phyloP scores from a whole-genome alignment of 2,329 filamentous ascomycete genomes.

The Pleomassaria siparia region DNA sequence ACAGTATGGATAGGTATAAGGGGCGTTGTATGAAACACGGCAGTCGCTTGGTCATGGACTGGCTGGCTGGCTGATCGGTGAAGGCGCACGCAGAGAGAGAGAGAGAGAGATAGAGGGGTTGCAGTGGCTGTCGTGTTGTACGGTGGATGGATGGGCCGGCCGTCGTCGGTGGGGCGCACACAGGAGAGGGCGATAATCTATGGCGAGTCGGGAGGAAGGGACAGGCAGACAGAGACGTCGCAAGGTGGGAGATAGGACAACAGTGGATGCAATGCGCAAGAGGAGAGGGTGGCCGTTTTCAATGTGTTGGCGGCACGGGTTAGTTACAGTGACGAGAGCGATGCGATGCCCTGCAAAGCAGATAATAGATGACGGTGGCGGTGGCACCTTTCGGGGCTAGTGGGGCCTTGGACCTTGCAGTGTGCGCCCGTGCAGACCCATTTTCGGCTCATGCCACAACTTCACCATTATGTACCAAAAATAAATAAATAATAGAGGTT shows the following conservation, averaged over 20 bases:
- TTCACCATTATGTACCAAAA: neutral
- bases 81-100: neutral
- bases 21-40: neutral
- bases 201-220: slow-evolving; percentile 3
- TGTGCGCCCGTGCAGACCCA: too few relatives aligned
- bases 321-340: neutral
- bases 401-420: too few relatives aligned
- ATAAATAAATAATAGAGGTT: too few relatives aligned
- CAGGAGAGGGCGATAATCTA: neutral
- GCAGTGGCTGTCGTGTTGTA: slow-evolving; percentile 10
- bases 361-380: neutral
- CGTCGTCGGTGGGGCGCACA: slow-evolving; percentile 6
- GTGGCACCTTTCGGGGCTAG: too few relatives aligned
- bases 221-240: neutral
- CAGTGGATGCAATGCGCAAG: neutral
- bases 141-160: slow-evolving; percentile 8
- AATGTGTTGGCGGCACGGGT: neutral
- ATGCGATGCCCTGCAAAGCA: neutral
- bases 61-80: slow-evolving; percentile 9
- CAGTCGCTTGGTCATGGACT: neutral
- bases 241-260: too few relatives aligned
- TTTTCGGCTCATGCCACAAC: too few relatives aligned
- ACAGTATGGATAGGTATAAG: neutral
- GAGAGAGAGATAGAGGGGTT: neutral
- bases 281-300: neutral